A percentile compares a stretch with the other conserved stretches of the same genome.
Conservation (phyloP, 805 yeast species). For the Kluyveromyces nonfermentans region DNA sequence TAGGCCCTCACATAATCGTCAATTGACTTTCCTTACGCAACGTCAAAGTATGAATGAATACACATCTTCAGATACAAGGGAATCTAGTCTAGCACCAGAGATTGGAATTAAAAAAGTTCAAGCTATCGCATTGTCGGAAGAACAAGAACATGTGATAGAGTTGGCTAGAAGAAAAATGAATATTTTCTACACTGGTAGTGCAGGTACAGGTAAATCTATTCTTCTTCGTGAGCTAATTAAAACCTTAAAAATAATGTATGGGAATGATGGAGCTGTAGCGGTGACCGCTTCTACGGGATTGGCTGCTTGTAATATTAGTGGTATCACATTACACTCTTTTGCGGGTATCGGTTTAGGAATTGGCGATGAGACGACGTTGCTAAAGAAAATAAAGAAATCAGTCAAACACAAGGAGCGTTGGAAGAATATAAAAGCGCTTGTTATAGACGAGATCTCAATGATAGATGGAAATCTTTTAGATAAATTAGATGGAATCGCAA, state of each 20-base stretch:
- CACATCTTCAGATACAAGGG: not conserved
- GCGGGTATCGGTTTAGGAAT: conserved; percentile 71
- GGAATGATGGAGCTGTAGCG: conserved; percentile 42
- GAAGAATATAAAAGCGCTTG: conserved; percentile 46
- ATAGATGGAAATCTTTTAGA: conserved; percentile 60
- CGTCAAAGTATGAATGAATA: conserved; percentile 3
- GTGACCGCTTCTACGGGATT: conserved; percentile 81
- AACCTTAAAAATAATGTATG: conserved; percentile 37
- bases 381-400: conserved; percentile 45
- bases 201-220: conserved; percentile 97
- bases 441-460: conserved; percentile 78
- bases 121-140: conserved; percentile 36
- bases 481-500: conserved; percentile 53
- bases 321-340: conserved; percentile 66
- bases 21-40: conserved; percentile 3
- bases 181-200: conserved; percentile 91
- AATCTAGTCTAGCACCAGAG: conserved; percentile 2
- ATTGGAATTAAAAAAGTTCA: conserved; percentile 5
- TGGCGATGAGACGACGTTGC: conserved; percentile 38
- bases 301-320: conserved; percentile 77
- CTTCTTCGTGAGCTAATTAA: conserved; percentile 58
- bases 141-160: conserved; percentile 57
- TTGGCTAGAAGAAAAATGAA: conserved; percentile 57
- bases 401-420: conserved; percentile 45
- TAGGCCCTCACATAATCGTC: not conserved